Conservation (phyloP, 805 yeast genomes). For the Maudiozyma bulderi region DNA sequence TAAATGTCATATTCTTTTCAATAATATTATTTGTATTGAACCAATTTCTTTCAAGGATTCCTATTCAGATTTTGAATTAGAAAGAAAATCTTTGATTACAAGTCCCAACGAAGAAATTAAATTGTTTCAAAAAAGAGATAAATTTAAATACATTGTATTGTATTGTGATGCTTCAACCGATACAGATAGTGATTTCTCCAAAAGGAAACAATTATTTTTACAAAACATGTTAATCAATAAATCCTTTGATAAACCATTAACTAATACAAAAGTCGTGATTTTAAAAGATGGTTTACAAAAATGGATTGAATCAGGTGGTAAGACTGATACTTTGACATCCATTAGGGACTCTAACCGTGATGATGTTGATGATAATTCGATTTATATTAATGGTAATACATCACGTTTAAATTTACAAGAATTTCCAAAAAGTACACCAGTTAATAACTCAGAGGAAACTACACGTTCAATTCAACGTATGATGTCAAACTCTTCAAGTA, state of each 20-base stretch:
- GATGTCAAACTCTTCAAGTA: slow-evolving; percentile 12
- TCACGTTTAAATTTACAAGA: slow-evolving; percentile 14
- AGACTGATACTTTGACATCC: neutral
- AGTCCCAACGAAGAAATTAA: slow-evolving; percentile 48
- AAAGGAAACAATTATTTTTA: slow-evolving; percentile 16
- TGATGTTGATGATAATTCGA: slow-evolving; percentile 8
- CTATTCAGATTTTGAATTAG: slow-evolving; percentile 58
- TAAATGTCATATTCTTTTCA: slow-evolving; percentile 50
- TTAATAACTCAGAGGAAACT: slow-evolving; percentile 8
- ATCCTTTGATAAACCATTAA: slow-evolving; percentile 24
- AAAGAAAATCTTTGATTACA: slow-evolving; percentile 45
- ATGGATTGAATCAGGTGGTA: slow-evolving; percentile 18
- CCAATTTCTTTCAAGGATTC: slow-evolving; percentile 48
- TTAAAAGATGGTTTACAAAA: slow-evolving; percentile 19
- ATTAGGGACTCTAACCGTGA: neutral
- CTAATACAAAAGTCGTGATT: slow-evolving; percentile 11
- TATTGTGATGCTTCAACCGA: slow-evolving; percentile 28
- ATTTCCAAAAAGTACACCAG: slow-evolving; percentile 15
- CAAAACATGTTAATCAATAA: slow-evolving; percentile 17
- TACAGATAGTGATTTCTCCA: slow-evolving; percentile 12
- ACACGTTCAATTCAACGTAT: slow-evolving; percentile 17
- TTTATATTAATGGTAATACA: slow-evolving; percentile 18
- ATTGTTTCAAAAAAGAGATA: slow-evolving; percentile 42
- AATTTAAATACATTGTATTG: slow-evolving; percentile 54
- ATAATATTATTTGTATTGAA: slow-evolving; percentile 61